A percentile compares a stretch with the other conserved stretches of the same genome.
Conservation (phyloP, 768 basidiomycete genomes). For the Coprinopsis cinerea region DNA sequence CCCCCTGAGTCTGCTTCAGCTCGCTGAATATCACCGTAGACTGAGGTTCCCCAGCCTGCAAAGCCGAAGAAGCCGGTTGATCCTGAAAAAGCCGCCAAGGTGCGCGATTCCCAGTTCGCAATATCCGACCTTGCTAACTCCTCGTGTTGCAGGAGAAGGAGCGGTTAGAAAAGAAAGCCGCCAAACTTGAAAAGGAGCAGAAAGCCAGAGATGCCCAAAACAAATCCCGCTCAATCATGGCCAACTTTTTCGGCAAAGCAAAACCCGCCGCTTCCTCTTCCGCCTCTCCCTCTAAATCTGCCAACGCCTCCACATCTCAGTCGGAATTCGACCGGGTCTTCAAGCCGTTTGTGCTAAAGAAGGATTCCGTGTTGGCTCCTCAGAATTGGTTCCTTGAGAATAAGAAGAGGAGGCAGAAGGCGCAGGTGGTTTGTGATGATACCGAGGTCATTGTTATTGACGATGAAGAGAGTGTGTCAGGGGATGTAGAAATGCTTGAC, state of each 20-base stretch:
- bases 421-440: slow-evolving; percentile 13
- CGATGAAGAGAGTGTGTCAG: slow-evolving; percentile 32
- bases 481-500: slow-evolving; percentile 22
- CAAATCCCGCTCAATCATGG: slow-evolving; percentile 72
- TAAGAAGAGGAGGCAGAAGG: slow-evolving; percentile 21
- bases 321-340: slow-evolving; percentile 74
- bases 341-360: slow-evolving; percentile 75
- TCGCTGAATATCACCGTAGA: slow-evolving; percentile 8
- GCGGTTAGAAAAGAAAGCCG: slow-evolving; percentile 58
- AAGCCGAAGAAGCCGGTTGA: slow-evolving; percentile 50
- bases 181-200: slow-evolving; percentile 65
- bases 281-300: slow-evolving; percentile 19
- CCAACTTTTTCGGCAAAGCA: slow-evolving; percentile 70
- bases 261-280: slow-evolving; percentile 26
- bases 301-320: slow-evolving; percentile 28
- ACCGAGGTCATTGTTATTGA: slow-evolving; percentile 59
- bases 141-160: slow-evolving; percentile 56
- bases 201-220: slow-evolving; percentile 64
- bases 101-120: slow-evolving; percentile 16
- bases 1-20: background rate
- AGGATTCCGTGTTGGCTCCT: slow-evolving; percentile 66
- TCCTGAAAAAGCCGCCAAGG: slow-evolving; percentile 55
- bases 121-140: background rate
- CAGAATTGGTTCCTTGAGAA: slow-evolving; percentile 57
- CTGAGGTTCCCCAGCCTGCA: slow-evolving; percentile 16